Evolutionary conservation across 345 rosid genomes (phyloP).

Genomic region (Cardamine resedifolia): DNA sequence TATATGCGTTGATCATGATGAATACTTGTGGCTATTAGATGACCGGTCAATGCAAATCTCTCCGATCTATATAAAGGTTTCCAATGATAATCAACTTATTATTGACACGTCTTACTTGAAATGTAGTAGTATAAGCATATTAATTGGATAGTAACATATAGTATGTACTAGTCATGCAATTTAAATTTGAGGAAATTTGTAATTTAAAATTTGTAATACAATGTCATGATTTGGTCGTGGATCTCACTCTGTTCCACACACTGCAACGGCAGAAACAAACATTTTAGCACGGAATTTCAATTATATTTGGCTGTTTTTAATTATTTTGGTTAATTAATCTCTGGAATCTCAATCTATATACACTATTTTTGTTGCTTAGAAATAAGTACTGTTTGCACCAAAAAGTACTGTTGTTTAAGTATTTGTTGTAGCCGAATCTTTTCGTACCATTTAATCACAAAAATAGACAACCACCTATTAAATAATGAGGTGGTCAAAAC

Average conservation of each 20-base stretch:
- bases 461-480: not conserved
- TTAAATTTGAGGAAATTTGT: no score
- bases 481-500: not conserved
- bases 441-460: not conserved
- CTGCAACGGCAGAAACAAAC: constrained; percentile 23
- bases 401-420: not conserved
- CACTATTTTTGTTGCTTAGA: not conserved
- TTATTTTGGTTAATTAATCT: not conserved
- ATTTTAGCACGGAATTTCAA: not conserved
- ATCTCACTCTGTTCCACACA: constrained; percentile 29
- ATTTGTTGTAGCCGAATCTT: not conserved
- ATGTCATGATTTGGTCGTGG: constrained; percentile 30
- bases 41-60: constrained; percentile 37
- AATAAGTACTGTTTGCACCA: not conserved
- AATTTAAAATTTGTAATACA: not conserved
- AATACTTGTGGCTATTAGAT: constrained; percentile 31
- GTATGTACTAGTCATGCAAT: not conserved
- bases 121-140: not conserved
- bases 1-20: constrained; percentile 32
- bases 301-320: not conserved
- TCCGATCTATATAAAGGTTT: constrained; percentile 11
- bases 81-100: constrained; percentile 32
- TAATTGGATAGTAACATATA: not conserved
- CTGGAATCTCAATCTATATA: not conserved
- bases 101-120: constrained; percentile 22